Percentiles rank a stretch among this genome's conserved stretches.
These are phyloP conservation scores for Forsythia suspensa DNA, from an alignment of 257 asterid species.

Conservation along the genomic window DNA sequence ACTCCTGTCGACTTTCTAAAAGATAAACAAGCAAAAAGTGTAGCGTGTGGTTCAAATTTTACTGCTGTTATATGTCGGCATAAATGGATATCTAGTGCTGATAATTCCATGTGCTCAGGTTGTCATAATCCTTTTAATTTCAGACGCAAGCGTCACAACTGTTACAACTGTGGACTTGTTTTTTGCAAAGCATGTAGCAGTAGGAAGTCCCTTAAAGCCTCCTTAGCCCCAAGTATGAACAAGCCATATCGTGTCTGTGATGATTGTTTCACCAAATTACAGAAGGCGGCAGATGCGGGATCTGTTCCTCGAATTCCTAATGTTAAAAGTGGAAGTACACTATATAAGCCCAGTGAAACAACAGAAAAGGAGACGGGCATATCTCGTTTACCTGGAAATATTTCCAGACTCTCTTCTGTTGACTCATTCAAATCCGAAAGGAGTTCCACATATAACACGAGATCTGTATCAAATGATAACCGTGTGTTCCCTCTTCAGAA, in stretches of 20 bases:
- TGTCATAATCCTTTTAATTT: constrained; percentile 72
- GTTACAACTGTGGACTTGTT: constrained; percentile 92
- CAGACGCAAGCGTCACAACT: constrained; percentile 84
- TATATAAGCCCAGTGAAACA: constrained; percentile 37
- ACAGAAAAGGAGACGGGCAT: constrained; percentile 41
- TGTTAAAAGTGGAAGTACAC: constrained; percentile 36
- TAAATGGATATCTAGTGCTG: constrained; percentile 68
- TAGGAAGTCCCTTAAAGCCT: constrained; percentile 65
- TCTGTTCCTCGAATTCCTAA: constrained; percentile 37
- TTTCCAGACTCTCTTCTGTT: constrained; percentile 55
- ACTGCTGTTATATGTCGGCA: constrained; percentile 78
- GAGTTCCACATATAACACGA: constrained; percentile 28
- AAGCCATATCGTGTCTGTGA: constrained; percentile 95
- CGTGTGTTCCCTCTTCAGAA: constrained; percentile 42
- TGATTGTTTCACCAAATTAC: constrained; percentile 70
- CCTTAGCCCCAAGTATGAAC: constrained; percentile 74
- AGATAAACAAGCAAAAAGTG: constrained; percentile 70
- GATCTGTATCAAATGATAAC: constrained; percentile 35
- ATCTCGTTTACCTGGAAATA: constrained; percentile 33
- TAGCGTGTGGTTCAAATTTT: constrained; percentile 76
- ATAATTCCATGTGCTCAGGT: constrained; percentile 69
- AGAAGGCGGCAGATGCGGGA: constrained; percentile 45
- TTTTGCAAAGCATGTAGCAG: constrained; percentile 77
- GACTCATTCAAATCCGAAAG: constrained; percentile 66
- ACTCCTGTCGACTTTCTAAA: constrained; percentile 60